Percentiles rank a stretch among this genome's conserved stretches.
Conservation (phyloP, 2,329 filamentous ascomycete species). For the Aureobasidium sp. region DNA sequence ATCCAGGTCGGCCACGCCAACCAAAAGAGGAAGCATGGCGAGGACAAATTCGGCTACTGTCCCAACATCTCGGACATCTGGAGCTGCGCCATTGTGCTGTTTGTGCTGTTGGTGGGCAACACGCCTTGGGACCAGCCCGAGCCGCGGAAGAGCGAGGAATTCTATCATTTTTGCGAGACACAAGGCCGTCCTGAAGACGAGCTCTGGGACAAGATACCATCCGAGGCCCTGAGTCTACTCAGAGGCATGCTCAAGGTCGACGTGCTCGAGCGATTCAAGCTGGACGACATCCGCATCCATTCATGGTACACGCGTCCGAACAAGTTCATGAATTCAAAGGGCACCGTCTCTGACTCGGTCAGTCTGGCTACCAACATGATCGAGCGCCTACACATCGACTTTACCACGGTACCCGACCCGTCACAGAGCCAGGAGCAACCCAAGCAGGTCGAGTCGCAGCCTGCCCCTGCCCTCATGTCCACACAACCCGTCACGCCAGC, state of each 20-base stretch:
- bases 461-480: constrained; percentile 55
- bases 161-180: constrained; percentile 73
- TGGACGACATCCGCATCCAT: constrained; percentile 79
- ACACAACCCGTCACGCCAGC: constrained; percentile 79
- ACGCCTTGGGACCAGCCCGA: constrained; percentile 92
- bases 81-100: constrained; percentile 97
- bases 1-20: constrained; percentile 44
- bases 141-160: constrained; percentile 80
- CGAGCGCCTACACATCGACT: constrained; percentile 82
- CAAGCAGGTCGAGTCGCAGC: constrained; percentile 30
- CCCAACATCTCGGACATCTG: constrained; percentile 87
- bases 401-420: constrained; percentile 58
- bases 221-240: constrained; percentile 69
- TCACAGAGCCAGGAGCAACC: constrained; percentile 16
- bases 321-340: constrained; percentile 64
- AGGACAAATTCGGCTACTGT: constrained; percentile 55
- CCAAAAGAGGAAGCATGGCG: constrained; percentile 35
- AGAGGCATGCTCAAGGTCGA: constrained; percentile 90
- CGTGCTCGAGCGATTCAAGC: constrained; percentile 66
- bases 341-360: constrained; percentile 69
- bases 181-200: constrained; percentile 74
- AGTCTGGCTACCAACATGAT: constrained; percentile 92
- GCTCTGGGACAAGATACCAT: constrained; percentile 73
- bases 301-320: constrained; percentile 91
- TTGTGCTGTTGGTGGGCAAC: constrained; percentile 90